Conservation (phyloP, 371 early-diverging fungal species). For the Dichotomocladium elegans region DNA sequence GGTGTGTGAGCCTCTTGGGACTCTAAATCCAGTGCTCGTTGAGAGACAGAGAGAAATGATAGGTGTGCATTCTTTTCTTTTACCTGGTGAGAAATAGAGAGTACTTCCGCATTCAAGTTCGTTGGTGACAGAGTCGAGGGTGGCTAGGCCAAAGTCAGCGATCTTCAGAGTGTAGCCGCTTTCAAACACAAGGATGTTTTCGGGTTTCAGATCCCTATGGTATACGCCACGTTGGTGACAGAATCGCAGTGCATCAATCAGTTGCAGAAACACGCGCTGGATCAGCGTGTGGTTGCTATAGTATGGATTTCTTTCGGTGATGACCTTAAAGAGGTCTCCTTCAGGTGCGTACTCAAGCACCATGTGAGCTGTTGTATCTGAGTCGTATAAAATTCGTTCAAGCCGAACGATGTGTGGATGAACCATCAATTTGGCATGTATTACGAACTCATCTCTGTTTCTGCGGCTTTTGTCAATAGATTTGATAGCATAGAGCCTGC, state of each 20-base stretch:
- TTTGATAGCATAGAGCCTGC: constrained; percentile 60
- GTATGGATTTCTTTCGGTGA: constrained; percentile 53
- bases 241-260: constrained; percentile 50
- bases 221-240: constrained; percentile 53
- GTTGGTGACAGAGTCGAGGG: constrained; percentile 61
- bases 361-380: constrained; percentile 57
- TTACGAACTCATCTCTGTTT: constrained; percentile 63
- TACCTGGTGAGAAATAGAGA: constrained; percentile 88
- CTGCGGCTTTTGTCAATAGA: constrained; percentile 55
- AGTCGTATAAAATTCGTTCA: constrained; percentile 55
- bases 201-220: constrained; percentile 77
- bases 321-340: constrained; percentile 65
- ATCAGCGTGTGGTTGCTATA: constrained; percentile 42
- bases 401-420: constrained; percentile 72
- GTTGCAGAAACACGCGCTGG: constrained; percentile 49
- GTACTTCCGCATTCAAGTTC: constrained; percentile 90
- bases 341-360: constrained; percentile 69
- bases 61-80: background rate
- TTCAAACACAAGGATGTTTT: constrained; percentile 56
- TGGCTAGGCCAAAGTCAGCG: constrained; percentile 93
- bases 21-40: too few species aligned
- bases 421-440: constrained; percentile 61
- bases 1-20: too few species aligned
- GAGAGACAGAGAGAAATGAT: too few species aligned
- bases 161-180: constrained; percentile 64